phyloP scores from a whole-genome alignment of 768 basidiomycete genomes.

The Podaxis mareebaensis region DNA sequence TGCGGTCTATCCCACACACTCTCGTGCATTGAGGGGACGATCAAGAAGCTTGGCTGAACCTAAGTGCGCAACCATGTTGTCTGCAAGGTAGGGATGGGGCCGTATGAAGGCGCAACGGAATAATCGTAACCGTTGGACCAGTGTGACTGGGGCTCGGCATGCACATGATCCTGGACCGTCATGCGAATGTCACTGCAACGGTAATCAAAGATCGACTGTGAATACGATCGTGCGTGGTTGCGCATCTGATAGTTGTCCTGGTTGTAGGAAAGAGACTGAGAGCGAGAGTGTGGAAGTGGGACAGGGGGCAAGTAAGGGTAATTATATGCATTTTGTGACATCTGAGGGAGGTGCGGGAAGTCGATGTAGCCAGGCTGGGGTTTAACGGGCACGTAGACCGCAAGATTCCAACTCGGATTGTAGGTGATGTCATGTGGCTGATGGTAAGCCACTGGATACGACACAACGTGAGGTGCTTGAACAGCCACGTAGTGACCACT shows the following conservation, averaged over 20 bases:
- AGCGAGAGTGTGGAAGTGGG: conserved; percentile 49
- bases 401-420: conserved; percentile 42
- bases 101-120: conserved; percentile 39
- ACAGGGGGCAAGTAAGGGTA: conserved; percentile 39
- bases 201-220: conserved; percentile 59
- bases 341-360: conserved; percentile 31
- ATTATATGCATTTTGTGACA: conserved; percentile 33
- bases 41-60: conserved; percentile 20
- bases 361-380: conserved; percentile 39
- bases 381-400: conserved; percentile 35
- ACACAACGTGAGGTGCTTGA: conserved; percentile 46
- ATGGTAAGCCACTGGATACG: conserved; percentile 37
- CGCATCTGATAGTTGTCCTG: conserved; percentile 47
- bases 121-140: conserved; percentile 47
- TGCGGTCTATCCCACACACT: conserved; percentile 13
- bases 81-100: conserved; percentile 44
- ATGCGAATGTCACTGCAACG: conserved; percentile 46
- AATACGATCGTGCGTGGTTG: conserved; percentile 59
- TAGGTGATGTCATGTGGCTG: conserved; percentile 34
- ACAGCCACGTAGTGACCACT: conserved; percentile 67
- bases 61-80: conserved; percentile 22
- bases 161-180: conserved; percentile 41
- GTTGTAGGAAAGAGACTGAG: conserved; percentile 57
- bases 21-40: conserved; percentile 22
- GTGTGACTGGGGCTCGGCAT: conserved; percentile 36